Conservation (phyloP, 495 filamentous ascomycete species). For the Penicillium subrubescens region DNA sequence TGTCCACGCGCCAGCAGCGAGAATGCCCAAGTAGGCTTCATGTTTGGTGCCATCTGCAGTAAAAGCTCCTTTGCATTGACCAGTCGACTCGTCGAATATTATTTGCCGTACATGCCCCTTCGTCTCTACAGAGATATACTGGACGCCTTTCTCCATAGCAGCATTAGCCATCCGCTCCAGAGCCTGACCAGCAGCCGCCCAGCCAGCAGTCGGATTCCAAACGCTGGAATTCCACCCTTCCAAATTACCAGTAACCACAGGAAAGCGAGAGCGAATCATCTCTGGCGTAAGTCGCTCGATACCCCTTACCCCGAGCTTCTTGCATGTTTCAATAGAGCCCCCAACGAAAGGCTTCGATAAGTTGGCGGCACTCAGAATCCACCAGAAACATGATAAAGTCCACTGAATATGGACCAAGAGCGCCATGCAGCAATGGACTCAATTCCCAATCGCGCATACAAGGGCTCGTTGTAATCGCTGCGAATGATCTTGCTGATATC, state of each 20-base stretch:
- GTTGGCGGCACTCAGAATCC: constrained; percentile 30
- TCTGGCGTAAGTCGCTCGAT: constrained; percentile 24
- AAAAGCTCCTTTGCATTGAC: constrained; percentile 30
- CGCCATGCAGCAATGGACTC: constrained; percentile 27
- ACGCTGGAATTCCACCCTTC: constrained; percentile 32
- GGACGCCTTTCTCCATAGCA: constrained; percentile 25
- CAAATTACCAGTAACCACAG: constrained; percentile 29
- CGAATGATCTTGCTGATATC: constrained; percentile 39
- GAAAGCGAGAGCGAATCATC: constrained; percentile 22
- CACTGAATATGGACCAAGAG: constrained; percentile 26
- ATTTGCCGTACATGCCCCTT: constrained; percentile 26
- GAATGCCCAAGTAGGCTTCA: constrained; percentile 33
- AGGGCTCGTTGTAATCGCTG: constrained; percentile 31
- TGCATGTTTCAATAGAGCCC: constrained; percentile 27
- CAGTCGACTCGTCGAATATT: constrained; percentile 17
- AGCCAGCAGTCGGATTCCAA: constrained; percentile 37
- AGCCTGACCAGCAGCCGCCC: constrained; percentile 28
- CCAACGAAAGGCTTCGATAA: constrained; percentile 29
- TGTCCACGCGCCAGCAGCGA: constrained; percentile 38
- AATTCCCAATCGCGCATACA: constrained; percentile 28
- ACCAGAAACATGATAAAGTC: constrained; percentile 35
- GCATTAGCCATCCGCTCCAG: constrained; percentile 30
- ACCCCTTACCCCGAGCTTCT: constrained; percentile 20
- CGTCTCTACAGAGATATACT: constrained; percentile 29
- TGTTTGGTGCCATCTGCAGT: constrained; percentile 36